phyloP scores from a whole-genome alignment of 768 basidiomycete genomes.

The Pholiota molesta region DNA sequence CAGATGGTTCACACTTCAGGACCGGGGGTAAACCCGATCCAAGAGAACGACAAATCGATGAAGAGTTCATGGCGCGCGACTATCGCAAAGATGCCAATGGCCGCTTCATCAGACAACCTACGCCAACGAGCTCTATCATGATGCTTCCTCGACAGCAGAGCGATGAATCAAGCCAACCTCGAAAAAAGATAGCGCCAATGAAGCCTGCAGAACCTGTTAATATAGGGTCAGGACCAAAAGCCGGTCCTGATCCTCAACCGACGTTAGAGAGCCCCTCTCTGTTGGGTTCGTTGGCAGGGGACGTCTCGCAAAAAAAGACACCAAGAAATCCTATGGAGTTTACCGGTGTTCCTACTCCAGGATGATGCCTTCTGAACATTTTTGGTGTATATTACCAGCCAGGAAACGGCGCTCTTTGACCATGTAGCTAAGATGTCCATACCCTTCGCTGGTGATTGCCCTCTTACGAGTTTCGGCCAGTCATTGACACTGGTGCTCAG shows the following conservation, averaged over 20 bases:
- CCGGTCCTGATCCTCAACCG: neutral
- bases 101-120: conserved; percentile 21
- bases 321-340: neutral
- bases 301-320: neutral
- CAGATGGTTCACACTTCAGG: conserved; percentile 19
- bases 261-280: neutral
- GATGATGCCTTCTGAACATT: neutral
- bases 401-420: neutral
- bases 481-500: too few species aligned
- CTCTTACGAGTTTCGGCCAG: too few species aligned
- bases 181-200: neutral
- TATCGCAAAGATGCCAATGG: conserved; percentile 23
- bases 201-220: neutral
- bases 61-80: conserved; percentile 25
- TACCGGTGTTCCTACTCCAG: neutral
- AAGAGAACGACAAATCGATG: conserved; percentile 24
- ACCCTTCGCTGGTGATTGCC: too few species aligned
- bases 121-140: conserved; percentile 16
- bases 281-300: neutral
- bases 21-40: conserved; percentile 19
- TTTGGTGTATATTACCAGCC: neutral
- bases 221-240: neutral
- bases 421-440: too few species aligned
- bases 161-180: conserved; percentile 1
- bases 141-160: conserved; percentile 3